Evolutionary conservation across 2,329 filamentous ascomycete genomes (phyloP).

Genomic region (Aspergillus ochraceoroseus): DNA sequence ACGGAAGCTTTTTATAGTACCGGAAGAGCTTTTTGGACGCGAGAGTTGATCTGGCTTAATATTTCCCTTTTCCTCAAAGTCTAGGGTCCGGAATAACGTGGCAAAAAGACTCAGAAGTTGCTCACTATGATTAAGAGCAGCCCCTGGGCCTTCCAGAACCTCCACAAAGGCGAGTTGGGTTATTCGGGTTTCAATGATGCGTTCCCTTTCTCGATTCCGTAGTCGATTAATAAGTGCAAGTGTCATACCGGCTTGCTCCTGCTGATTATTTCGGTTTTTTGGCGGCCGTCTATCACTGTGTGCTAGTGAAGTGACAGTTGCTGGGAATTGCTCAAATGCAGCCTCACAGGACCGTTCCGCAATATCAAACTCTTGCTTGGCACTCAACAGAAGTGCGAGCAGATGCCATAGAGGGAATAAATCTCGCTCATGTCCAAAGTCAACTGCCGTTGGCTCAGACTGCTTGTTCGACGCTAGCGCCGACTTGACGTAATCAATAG

Average conservation of each 20-base stretch:
- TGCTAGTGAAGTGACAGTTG: slow-evolving; percentile 65
- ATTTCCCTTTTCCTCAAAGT: slow-evolving; percentile 30
- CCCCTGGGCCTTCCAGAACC: slow-evolving; percentile 72
- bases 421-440: slow-evolving; percentile 41
- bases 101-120: slow-evolving; percentile 79
- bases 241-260: slow-evolving; percentile 21
- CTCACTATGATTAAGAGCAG: slow-evolving; percentile 81
- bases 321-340: slow-evolving; percentile 82
- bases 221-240: slow-evolving; percentile 68
- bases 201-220: slow-evolving; percentile 77
- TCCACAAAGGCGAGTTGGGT: slow-evolving; percentile 84
- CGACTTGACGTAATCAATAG: slow-evolving; percentile 75
- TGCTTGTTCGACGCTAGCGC: slow-evolving; percentile 58
- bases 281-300: slow-evolving; percentile 46
- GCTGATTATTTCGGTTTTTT: slow-evolving; percentile 24
- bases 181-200: slow-evolving; percentile 90
- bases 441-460: slow-evolving; percentile 24
- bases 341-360: slow-evolving; percentile 81
- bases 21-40: slow-evolving; percentile 64
- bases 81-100: slow-evolving; percentile 67
- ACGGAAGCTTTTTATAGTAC: slow-evolving; percentile 63
- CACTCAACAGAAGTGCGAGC: slow-evolving; percentile 76
- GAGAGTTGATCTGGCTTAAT: slow-evolving; percentile 40
- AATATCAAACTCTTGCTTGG: slow-evolving; percentile 75
- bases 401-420: slow-evolving; percentile 88